A percentile compares a stretch with the other conserved stretches of the same genome.
Conservation (phyloP, 75 land plant genomes). For the Cryptomeria japonica region DNA sequence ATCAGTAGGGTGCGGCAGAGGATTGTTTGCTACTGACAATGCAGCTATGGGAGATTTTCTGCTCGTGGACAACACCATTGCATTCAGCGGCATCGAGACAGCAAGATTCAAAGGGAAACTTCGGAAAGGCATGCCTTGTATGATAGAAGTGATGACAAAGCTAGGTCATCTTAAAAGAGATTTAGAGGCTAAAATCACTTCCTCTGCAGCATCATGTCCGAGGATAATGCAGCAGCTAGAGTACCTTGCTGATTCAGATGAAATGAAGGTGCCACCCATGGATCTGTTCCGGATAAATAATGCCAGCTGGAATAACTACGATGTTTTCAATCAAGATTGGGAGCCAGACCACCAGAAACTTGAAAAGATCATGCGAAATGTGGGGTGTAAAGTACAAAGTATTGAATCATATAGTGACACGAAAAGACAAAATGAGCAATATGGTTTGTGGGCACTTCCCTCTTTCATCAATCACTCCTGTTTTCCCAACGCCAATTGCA, state of each 20-base stretch:
- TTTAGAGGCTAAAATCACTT: too few species aligned
- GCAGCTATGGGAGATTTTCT: neutral
- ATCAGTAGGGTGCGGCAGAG: constrained; percentile 8
- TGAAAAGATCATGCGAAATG: neutral
- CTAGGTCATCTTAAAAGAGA: too few species aligned
- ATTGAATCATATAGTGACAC: neutral
- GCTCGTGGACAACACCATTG: constrained; percentile 12
- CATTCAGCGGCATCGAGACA: neutral
- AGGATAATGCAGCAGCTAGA: too few species aligned
- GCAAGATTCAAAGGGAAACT: too few species aligned
- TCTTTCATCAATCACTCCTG: too few species aligned
- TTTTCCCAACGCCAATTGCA: too few species aligned
- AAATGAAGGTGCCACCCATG: too few species aligned
- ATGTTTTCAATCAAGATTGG: neutral
- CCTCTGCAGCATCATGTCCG: too few species aligned
- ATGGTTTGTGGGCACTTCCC: too few species aligned
- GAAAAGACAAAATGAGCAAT: neutral
- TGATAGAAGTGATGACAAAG: neutral
- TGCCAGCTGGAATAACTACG: neutral
- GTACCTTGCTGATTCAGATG: too few species aligned
- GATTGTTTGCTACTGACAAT: neutral
- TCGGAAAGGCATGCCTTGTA: too few species aligned
- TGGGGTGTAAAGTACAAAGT: neutral
- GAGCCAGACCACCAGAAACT: neutral
- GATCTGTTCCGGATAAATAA: too few species aligned